A percentile compares a stretch with the other conserved stretches of the same genome.
Evolutionary conservation across 2,329 filamentous ascomycete species (phyloP).

Genomic region (Neocucurbitaria cava): DNA sequence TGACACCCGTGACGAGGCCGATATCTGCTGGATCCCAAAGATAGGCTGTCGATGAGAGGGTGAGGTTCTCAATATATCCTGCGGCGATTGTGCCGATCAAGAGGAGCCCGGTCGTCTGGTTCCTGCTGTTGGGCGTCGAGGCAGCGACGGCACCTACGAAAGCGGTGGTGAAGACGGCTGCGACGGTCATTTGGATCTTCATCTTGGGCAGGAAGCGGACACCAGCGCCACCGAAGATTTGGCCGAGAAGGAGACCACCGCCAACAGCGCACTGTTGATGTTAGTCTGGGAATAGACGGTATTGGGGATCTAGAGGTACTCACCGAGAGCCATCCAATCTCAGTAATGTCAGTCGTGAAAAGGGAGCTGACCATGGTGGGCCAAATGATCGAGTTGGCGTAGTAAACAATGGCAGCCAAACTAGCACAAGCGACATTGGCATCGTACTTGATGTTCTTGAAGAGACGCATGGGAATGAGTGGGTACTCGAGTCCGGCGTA

Average conservation of each 20-base stretch:
- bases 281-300: slow-evolving; percentile 5
- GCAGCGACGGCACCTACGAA: slow-evolving; percentile 37
- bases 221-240: slow-evolving; percentile 39
- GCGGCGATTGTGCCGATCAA: slow-evolving; percentile 36
- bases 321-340: slow-evolving; percentile 43
- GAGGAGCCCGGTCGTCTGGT: slow-evolving; percentile 27
- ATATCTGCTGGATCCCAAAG: slow-evolving; percentile 44
- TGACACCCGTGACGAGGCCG: slow-evolving; percentile 39
- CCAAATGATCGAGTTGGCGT: slow-evolving; percentile 43
- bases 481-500: slow-evolving; percentile 43
- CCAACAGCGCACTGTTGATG: slow-evolving; percentile 34
- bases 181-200: slow-evolving; percentile 42
- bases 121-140: slow-evolving; percentile 22
- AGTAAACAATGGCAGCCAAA: slow-evolving; percentile 45
- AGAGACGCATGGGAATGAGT: slow-evolving; percentile 47
- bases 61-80: slow-evolving; percentile 43
- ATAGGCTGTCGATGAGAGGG: slow-evolving; percentile 32
- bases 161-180: slow-evolving; percentile 28
- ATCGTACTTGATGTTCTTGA: slow-evolving; percentile 43
- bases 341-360: slow-evolving; percentile 35
- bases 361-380: slow-evolving; percentile 38
- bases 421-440: slow-evolving; percentile 42
- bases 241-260: slow-evolving; percentile 41
- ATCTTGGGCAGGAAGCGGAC: slow-evolving; percentile 38
- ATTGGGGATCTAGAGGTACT: background rate